Base-by-base conservation (phyloP, 2,329 filamentous ascomycete species). In the Tricladium varicosporioides region DNA sequence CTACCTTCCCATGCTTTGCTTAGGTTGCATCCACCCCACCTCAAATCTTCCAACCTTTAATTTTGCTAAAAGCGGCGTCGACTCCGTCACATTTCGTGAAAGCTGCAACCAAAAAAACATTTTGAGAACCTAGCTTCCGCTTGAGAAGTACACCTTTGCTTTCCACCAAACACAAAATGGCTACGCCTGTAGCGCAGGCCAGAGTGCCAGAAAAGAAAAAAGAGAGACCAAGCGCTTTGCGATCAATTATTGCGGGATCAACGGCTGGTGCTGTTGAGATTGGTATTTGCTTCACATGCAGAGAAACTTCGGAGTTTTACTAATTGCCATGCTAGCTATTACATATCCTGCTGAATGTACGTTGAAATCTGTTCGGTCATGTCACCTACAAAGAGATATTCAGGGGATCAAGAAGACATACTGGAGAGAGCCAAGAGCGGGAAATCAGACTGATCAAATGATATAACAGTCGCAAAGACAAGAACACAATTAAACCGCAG, bases 191-290 rank as follows among this genome's bases (percentile, higher is more conserved):
- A 19, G 48, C 59, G 31, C 33, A 48, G 32, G 40, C 56, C 8
- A 48, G 36, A n/a, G 44, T 19, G 36, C 50, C 54, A 4, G 51
- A 53, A 40, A 49, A 56, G 32, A 56, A 47, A 16, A 56, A 80
- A 70, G 71, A 71, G 46, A 64, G 72, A 75, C 90, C 92, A 48
- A 96, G 89, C 69, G 84, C 89, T 49, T 75, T 96, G 71, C 89
- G 94, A 65, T 96, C 92, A 58, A 90, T 97, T 67, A 80, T 97
- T 67, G 94, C 94, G 55, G 94, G 94, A 62, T 91, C 91, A 56
- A 89, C 89, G n/a, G 94, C 93, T 54, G 94, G 94, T 69, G 94
- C 92, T 54, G 83, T 97, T 64, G 93, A 99, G 76, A 97, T 97
- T 73, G 85, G 89, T 92, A 78, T 15, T 31, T 9, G 48, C 5